These are phyloP conservation scores for Hanseniaspora clermontiae DNA, from an alignment of 805 yeast species.

Conservation along the genomic window DNA sequence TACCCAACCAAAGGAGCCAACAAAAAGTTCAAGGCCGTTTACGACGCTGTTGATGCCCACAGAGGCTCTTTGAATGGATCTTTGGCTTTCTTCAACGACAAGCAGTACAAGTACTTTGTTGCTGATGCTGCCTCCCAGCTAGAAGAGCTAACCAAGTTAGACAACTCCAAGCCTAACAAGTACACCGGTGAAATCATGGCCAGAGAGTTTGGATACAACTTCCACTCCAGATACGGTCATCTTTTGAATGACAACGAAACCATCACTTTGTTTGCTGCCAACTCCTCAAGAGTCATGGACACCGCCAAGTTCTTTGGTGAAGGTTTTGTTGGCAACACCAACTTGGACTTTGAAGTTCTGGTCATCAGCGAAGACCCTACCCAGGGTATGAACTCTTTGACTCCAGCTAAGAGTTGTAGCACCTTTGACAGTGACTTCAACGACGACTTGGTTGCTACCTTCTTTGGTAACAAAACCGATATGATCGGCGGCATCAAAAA, in stretches of 20 bases:
- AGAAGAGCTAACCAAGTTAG: conserved; percentile 31
- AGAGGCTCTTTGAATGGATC: conserved; percentile 33
- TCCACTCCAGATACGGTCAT: conserved; percentile 34
- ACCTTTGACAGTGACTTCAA: conserved; percentile 25
- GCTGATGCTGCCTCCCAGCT: conserved; percentile 27
- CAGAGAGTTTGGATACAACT: conserved; percentile 34
- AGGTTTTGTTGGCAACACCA: conserved; percentile 35
- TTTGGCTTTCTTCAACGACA: conserved; percentile 35
- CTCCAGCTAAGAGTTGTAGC: conserved; percentile 35
- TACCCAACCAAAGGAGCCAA: conserved; percentile 41
- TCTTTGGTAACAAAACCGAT: conserved; percentile 14
- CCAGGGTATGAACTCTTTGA: conserved; percentile 40
- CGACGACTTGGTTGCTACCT: conserved; percentile 17
- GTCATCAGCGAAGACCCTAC: conserved; percentile 32
- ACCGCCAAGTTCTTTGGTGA: conserved; percentile 36
- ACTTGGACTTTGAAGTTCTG: conserved; percentile 23
- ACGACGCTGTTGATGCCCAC: conserved; percentile 11
- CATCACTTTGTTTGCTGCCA: conserved; percentile 38
- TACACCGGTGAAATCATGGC: conserved; percentile 39
- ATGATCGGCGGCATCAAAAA: conserved; percentile 42
- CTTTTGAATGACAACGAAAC: conserved; percentile 27
- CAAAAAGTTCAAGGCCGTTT: conserved; percentile 26
- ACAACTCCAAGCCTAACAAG: conserved; percentile 23
- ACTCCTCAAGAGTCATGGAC: conserved; percentile 37
- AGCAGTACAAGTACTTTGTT: conserved; percentile 35